Conservation (phyloP, 257 asterid species). For the Datura wrightii region DNA sequence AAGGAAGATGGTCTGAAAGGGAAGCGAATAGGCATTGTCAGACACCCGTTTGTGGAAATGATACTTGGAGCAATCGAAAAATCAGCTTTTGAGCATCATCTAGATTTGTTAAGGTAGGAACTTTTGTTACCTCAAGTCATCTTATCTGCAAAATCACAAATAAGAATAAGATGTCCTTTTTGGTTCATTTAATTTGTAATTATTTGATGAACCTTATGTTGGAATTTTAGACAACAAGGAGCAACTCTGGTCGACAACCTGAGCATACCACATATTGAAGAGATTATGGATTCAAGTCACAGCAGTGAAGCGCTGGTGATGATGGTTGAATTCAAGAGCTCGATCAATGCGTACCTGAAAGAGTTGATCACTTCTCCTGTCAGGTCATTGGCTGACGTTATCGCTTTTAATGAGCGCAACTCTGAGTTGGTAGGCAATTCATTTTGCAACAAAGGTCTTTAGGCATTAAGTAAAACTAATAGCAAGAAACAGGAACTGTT, state of each 20-base stretch:
- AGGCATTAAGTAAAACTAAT: neutral
- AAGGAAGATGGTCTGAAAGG: constrained; percentile 46
- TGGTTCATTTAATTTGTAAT: neutral
- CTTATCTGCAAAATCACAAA: neutral
- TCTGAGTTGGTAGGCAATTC: constrained; percentile 37
- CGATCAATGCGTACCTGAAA: constrained; percentile 49
- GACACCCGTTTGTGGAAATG: constrained; percentile 39
- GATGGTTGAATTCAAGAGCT: constrained; percentile 50
- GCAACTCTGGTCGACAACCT: constrained; percentile 46
- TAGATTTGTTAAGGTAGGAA: constrained; percentile 46
- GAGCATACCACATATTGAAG: constrained; percentile 40
- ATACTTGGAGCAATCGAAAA: neutral
- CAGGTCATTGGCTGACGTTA: constrained; percentile 50
- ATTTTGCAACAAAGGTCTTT: neutral
- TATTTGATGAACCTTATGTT: neutral
- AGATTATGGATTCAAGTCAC: neutral
- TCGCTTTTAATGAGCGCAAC: constrained; percentile 50
- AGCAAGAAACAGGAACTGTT: neutral
- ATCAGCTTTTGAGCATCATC: constrained; percentile 38
- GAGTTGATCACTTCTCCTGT: constrained; percentile 49
- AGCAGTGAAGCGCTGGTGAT: constrained; percentile 32
- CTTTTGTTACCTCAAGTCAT: constrained; percentile 41
- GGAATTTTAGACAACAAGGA: constrained; percentile 44
- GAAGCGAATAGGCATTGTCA: constrained; percentile 51
- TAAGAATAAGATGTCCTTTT: neutral